phyloP scores from a whole-genome alignment of 2,329 filamentous ascomycete species.

The Colletotrichum paranaense region DNA sequence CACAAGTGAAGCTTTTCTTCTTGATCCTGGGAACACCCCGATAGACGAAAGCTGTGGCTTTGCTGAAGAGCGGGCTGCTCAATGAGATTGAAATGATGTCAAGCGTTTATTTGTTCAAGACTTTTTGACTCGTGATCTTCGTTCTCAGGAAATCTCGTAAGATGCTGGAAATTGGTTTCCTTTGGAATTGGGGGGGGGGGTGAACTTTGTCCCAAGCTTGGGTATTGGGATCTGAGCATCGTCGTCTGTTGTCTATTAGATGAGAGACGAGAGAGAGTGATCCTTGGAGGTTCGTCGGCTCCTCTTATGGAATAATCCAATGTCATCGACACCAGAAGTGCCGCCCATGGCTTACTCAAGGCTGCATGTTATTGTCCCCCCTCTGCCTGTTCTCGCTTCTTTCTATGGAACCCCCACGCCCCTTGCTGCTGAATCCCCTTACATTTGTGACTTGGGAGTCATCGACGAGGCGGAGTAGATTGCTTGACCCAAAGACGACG shows the following conservation, averaged over 20 bases:
- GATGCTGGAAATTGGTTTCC: background rate
- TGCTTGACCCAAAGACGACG: too few species aligned
- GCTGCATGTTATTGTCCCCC: too few species aligned
- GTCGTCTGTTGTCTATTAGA: background rate
- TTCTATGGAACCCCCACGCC: too few species aligned
- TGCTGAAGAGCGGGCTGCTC: background rate
- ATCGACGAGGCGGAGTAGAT: too few species aligned
- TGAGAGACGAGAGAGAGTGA: background rate
- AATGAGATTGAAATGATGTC: background rate
- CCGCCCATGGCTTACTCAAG: too few species aligned
- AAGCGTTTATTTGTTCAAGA: background rate
- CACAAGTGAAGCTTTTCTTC: background rate
- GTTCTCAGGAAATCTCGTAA: background rate
- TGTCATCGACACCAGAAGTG: too few species aligned
- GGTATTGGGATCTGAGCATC: background rate
- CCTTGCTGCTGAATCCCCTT: too few species aligned
- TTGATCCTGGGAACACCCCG: background rate
- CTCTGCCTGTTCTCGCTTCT: too few species aligned
- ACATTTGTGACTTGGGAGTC: too few species aligned
- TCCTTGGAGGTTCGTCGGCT: too few species aligned
- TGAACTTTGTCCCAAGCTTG: background rate
- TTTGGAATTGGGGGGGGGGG: background rate
- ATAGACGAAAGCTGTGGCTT: background rate
- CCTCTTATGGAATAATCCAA: too few species aligned
- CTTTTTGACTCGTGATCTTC: background rate